Evolutionary conservation across 345 rosid species (phyloP).

Genomic region (Zanthoxylum bungeanum): DNA sequence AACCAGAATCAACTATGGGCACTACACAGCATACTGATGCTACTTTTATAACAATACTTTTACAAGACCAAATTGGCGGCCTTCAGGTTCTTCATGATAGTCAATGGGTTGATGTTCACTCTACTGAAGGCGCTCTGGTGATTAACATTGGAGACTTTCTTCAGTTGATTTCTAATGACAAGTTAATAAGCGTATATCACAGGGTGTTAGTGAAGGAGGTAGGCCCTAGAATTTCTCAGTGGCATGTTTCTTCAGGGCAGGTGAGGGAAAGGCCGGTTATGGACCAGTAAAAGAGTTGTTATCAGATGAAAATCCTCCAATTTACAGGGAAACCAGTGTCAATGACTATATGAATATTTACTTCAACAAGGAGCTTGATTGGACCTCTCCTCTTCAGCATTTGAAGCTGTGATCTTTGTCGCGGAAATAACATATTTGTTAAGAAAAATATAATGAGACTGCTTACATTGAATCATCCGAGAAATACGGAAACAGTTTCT

Average conservation of each 20-base stretch:
- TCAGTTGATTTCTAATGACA: constrained; percentile 39
- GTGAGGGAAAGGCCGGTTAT: constrained; percentile 10
- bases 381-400: too few species aligned
- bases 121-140: constrained; percentile 28
- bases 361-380: too few species aligned
- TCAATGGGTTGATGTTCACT: constrained; percentile 34
- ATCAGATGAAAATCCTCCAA: too few species aligned
- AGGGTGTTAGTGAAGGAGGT: constrained; percentile 28
- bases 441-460: too few species aligned
- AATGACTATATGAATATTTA: too few species aligned
- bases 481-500: constrained; percentile 18
- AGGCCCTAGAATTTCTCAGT: constrained; percentile 38
- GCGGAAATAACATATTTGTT: too few species aligned
- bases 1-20: too few species aligned
- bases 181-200: constrained; percentile 35
- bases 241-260: constrained; percentile 30
- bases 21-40: constrained; percentile 26
- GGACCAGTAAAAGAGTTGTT: constrained; percentile 43
- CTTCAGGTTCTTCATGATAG: too few species aligned
- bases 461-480: constrained; percentile 35
- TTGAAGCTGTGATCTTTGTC: too few species aligned
- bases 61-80: constrained; percentile 41
- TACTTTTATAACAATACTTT: constrained; percentile 27
- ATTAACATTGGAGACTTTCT: constrained; percentile 33
- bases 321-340: too few species aligned